phyloP scores from a whole-genome alignment of 2,329 filamentous ascomycete genomes.

The Clonostachys chloroleuca region DNA sequence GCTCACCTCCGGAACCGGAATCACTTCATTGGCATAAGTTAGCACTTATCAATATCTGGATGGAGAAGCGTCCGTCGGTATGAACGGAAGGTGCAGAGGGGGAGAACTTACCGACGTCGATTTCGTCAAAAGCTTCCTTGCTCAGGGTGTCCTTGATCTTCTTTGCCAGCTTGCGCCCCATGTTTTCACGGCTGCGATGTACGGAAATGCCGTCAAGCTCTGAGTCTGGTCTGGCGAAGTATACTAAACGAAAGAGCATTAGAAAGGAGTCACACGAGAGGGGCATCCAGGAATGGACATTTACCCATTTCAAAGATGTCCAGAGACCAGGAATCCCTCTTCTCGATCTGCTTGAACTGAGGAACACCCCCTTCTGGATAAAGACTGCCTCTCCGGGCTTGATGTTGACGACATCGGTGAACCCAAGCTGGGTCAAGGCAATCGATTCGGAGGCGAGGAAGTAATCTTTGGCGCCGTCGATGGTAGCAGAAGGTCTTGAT shows the following conservation, averaged over 20 bases:
- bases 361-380: conserved; percentile 70
- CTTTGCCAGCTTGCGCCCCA: conserved; percentile 78
- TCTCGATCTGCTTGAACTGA: conserved; percentile 70
- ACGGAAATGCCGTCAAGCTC: conserved; percentile 87
- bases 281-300: too few relatives aligned
- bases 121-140: conserved; percentile 64
- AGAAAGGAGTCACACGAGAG: too few relatives aligned
- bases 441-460: conserved; percentile 90
- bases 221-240: conserved; percentile 79
- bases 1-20: conserved; percentile 58
- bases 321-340: conserved; percentile 47
- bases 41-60: too few relatives aligned
- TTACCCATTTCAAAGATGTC: background rate
- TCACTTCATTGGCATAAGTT: conserved; percentile 40
- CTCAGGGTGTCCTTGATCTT: conserved; percentile 66
- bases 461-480: conserved; percentile 69
- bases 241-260: conserved; percentile 52
- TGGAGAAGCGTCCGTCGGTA: too few relatives aligned
- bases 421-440: conserved; percentile 77
- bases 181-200: conserved; percentile 76
- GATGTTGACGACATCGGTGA: conserved; percentile 71
- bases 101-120: conserved; percentile 53
- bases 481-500: conserved; percentile 60
- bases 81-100: background rate
- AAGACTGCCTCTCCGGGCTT: conserved; percentile 82